Percentiles rank a stretch among this genome's conserved stretches.
Conservation (phyloP, 2,329 filamentous ascomycete species). For the Fusarium continuum region DNA sequence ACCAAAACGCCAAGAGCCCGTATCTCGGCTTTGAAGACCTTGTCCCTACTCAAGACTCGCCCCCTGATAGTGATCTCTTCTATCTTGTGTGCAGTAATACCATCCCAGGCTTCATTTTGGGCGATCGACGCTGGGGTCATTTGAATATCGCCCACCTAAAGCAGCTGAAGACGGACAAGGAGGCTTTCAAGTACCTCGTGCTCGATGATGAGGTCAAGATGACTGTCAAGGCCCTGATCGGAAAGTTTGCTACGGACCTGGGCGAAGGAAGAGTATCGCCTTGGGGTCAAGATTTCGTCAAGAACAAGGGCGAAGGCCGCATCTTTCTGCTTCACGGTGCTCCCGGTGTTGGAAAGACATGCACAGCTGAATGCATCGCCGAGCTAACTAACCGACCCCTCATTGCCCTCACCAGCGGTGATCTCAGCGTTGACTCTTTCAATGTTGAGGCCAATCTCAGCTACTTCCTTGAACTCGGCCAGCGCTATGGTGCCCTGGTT, state of each 20-base stretch:
- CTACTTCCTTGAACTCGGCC: conserved; percentile 59
- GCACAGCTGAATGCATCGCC: conserved; percentile 64
- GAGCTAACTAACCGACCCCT: conserved; percentile 61
- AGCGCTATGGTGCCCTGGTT: conserved; percentile 61
- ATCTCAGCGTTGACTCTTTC: conserved; percentile 53
- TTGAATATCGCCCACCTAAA: conserved; percentile 52
- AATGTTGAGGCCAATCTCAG: conserved; percentile 55
- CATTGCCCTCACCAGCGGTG: conserved; percentile 60
- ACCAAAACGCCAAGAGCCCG: conserved; percentile 40
- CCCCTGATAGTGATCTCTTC: conserved; percentile 55
- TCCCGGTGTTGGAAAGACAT: conserved; percentile 66
- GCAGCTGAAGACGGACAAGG: conserved; percentile 55
- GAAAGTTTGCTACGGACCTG: conserved; percentile 54
- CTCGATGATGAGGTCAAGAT: conserved; percentile 59
- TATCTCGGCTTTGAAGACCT: conserved; percentile 55
- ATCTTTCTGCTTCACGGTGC: conserved; percentile 62
- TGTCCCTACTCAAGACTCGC: conserved; percentile 48
- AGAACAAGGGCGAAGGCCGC: conserved; percentile 60
- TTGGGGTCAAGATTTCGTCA: conserved; percentile 59
- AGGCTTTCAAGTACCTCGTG: conserved; percentile 61
- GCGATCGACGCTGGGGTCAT: conserved; percentile 56
- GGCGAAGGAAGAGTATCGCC: conserved; percentile 52
- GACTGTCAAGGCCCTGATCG: conserved; percentile 58
- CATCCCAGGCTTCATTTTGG: conserved; percentile 58
- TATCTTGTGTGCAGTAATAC: conserved; percentile 54